phyloP scores from a whole-genome alignment of 2,329 filamentous ascomycete species.

The Fusarium sulawesiense region DNA sequence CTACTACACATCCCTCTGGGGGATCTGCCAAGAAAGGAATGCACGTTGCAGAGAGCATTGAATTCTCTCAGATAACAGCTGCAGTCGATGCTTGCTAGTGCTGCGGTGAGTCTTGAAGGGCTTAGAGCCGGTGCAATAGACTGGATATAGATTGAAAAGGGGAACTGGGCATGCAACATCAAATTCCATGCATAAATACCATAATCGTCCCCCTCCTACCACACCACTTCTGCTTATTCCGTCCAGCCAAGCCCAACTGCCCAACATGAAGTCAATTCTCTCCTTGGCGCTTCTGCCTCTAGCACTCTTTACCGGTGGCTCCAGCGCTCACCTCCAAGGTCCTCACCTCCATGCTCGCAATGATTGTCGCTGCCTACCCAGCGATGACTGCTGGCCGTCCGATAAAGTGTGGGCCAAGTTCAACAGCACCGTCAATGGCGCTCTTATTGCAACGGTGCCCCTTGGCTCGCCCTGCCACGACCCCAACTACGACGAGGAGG shows the following conservation, averaged over 20 bases:
- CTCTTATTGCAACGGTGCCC: constrained; percentile 62
- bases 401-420: constrained; percentile 57
- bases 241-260: neutral
- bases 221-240: constrained; percentile 8
- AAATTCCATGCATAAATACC: constrained; percentile 10
- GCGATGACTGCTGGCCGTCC: constrained; percentile 64
- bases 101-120: neutral
- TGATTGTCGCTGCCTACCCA: constrained; percentile 61
- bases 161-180: neutral
- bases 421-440: constrained; percentile 63
- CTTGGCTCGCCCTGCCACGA: constrained; percentile 63
- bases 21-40: constrained; percentile 6
- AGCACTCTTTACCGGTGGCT: constrained; percentile 10
- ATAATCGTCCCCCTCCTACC: neutral
- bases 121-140: neutral
- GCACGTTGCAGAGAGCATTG: neutral
- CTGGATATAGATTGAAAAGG: neutral
- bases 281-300: constrained; percentile 31
- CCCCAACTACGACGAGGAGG: constrained; percentile 57
- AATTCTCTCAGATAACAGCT: neutral
- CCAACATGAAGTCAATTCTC: constrained; percentile 35
- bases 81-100: constrained; percentile 8
- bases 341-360: neutral
- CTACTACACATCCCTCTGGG: neutral
- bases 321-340: neutral